A percentile compares a stretch with the other conserved stretches of the same genome.
Conservation (phyloP, 1,139 yeast genomes). For the Yamadazyma aaseri region DNA sequence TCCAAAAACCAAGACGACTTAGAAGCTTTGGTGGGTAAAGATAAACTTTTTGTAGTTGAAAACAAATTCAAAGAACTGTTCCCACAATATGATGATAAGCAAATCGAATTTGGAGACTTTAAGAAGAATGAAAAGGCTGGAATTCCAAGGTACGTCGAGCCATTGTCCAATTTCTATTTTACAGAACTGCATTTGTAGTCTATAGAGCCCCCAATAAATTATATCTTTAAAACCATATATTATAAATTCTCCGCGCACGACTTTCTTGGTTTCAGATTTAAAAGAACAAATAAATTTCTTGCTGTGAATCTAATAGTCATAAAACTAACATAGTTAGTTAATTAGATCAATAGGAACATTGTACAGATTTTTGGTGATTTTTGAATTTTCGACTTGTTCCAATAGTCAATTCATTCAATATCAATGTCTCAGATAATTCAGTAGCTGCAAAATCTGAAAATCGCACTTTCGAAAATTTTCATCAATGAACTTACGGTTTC, state of each 20-base stretch:
- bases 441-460: neutral
- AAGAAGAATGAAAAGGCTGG: constrained; percentile 29
- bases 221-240: too few relatives aligned
- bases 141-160: constrained; percentile 31
- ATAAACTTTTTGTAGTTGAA: constrained; percentile 6
- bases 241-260: too few relatives aligned
- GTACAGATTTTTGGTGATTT: neutral
- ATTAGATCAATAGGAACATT: neutral
- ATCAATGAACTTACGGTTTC: neutral
- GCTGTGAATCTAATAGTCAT: too few relatives aligned
- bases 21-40: constrained; percentile 15
- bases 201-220: too few relatives aligned
- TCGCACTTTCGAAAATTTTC: constrained; percentile 1
- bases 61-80: constrained; percentile 17
- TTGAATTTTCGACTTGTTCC: neutral
- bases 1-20: constrained; percentile 19
- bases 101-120: constrained; percentile 23
- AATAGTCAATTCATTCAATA: neutral
- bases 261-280: too few relatives aligned
- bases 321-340: too few relatives aligned
- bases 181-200: constrained; percentile 33
- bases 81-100: constrained; percentile 27
- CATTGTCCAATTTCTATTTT: constrained; percentile 31
- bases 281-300: too few relatives aligned
- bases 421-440: neutral